Percentiles rank a stretch among this genome's conserved stretches.
These are phyloP conservation scores for Rhododendron williamsianum DNA, from an alignment of 148 eudicot species.

Conservation along the genomic window DNA sequence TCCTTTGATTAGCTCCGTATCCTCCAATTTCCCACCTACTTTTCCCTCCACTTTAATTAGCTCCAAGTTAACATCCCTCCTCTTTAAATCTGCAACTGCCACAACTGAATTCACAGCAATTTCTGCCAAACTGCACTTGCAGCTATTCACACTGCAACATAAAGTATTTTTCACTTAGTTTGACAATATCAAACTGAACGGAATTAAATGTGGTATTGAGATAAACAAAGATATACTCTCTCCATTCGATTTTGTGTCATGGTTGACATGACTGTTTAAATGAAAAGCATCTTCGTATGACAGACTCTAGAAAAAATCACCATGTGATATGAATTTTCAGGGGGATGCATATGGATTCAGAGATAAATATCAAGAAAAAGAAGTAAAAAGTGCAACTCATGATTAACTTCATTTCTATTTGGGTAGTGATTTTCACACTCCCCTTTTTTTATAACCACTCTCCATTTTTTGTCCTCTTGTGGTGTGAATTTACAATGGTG, in stretches of 20 bases:
- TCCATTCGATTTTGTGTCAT: background rate
- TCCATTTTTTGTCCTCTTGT: no score
- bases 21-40: slow-evolving; percentile 96
- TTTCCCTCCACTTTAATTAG: slow-evolving; percentile 93
- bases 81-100: slow-evolving; percentile 96
- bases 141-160: slow-evolving; percentile 78
- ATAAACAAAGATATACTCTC: background rate
- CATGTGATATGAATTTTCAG: background rate
- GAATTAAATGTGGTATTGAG: background rate
- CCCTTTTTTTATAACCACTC: no score
- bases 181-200: slow-evolving; percentile 34
- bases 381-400: background rate
- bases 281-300: background rate
- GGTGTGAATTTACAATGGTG: no score
- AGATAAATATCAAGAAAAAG: background rate
- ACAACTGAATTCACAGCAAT: slow-evolving; percentile 92
- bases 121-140: slow-evolving; percentile 93
- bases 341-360: background rate
- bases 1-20: slow-evolving; percentile 93
- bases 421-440: no score
- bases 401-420: background rate
- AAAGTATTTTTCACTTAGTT: background rate
- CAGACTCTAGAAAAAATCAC: background rate
- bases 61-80: slow-evolving; percentile 94
- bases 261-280: background rate